Percentiles rank a stretch among this genome's conserved stretches.
Conservation (phyloP, 192 early-diverging fungal species). For the Coemansia interrupta region DNA sequence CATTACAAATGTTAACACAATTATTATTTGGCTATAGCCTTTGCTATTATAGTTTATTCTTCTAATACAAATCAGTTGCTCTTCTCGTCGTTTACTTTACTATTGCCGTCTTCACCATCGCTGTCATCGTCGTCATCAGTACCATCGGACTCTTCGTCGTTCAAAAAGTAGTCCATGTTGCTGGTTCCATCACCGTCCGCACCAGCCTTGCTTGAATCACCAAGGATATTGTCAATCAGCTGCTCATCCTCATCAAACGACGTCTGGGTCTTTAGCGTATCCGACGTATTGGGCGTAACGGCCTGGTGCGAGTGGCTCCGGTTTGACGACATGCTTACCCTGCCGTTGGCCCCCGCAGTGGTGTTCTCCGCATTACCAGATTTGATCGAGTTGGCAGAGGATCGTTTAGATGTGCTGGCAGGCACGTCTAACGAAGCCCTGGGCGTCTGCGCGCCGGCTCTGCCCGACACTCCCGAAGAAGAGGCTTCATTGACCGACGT, state of each 20-base stretch:
- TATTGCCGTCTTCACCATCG: background rate
- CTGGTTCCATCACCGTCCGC: background rate
- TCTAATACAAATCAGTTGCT: no score
- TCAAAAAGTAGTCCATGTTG: constrained; percentile 15
- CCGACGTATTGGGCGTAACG: background rate
- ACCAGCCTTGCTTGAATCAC: background rate
- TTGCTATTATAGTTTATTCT: no score
- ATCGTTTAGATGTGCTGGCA: constrained; percentile 2
- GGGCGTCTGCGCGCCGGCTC: background rate
- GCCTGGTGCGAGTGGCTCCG: background rate
- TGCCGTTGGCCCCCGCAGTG: background rate
- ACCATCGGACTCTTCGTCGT: constrained; percentile 15
- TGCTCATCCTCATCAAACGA: constrained; percentile 10
- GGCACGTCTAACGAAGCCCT: constrained; percentile 5
- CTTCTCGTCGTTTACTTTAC: background rate
- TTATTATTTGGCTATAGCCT: no score
- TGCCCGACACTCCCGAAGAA: constrained; percentile 4
- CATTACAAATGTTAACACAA: no score
- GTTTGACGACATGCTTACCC: constrained; percentile 1
- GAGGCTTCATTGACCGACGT: constrained; percentile 1
- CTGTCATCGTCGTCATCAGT: constrained; percentile 5
- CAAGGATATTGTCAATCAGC: constrained; percentile 3
- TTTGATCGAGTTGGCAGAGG: background rate
- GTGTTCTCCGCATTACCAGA: background rate
- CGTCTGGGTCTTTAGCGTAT: constrained; percentile 5